Conservation (phyloP, 768 basidiomycete species). For the Suillus brevipes region DNA sequence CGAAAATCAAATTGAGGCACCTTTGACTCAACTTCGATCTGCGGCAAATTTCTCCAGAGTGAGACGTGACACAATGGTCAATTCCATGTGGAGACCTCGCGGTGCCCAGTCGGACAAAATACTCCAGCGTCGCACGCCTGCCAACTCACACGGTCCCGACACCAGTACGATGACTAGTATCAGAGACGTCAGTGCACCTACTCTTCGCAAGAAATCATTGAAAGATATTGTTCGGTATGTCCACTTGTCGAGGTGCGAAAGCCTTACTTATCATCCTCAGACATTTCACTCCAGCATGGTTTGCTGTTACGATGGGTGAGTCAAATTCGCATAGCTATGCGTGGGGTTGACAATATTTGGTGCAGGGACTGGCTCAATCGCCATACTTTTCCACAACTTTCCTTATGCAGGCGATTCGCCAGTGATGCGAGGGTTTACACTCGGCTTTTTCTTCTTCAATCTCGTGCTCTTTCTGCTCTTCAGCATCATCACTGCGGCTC, state of each 20-base stretch:
- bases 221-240: constrained; percentile 37
- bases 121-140: not conserved
- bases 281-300: constrained; percentile 59
- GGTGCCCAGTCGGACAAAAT: not conserved
- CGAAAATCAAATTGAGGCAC: not conserved
- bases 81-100: not conserved
- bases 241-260: not conserved
- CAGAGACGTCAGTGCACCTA: not conserved
- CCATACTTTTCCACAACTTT: constrained; percentile 55
- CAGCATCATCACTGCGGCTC: constrained; percentile 41
- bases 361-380: constrained; percentile 51
- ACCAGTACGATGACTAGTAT: not conserved
- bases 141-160: not conserved
- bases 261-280: constrained; percentile 23
- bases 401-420: constrained; percentile 50
- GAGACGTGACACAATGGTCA: not conserved
- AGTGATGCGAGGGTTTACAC: constrained; percentile 42
- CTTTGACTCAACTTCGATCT: not conserved
- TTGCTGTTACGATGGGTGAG: constrained; percentile 55
- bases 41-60: not conserved
- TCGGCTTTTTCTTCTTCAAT: constrained; percentile 61
- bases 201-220: constrained; percentile 28
- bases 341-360: not conserved
- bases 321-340: not conserved
- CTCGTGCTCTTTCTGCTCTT: constrained; percentile 54